A percentile compares a stretch with the other conserved stretches of the same genome.
Conservation (phyloP, 352 stramenopile species). For the Pythium guiyangense region DNA sequence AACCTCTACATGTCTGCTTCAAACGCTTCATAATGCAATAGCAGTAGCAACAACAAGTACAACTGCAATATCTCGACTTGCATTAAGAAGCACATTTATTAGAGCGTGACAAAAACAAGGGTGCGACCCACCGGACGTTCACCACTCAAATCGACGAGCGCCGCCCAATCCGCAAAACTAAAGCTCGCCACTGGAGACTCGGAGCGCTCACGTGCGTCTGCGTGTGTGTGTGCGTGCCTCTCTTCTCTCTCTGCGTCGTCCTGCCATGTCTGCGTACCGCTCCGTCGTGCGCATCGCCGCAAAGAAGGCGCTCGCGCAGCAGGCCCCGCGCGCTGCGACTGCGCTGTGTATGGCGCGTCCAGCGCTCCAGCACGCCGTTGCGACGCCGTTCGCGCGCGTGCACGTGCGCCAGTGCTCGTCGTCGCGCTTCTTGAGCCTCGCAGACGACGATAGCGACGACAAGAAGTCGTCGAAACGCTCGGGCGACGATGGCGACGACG, state of each 20-base stretch:
- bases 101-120: neutral
- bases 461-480: slow-evolving; percentile 16
- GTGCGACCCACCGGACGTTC: slow-evolving; percentile 1
- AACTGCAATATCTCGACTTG: neutral
- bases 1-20: too few relatives aligned
- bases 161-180: neutral
- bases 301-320: slow-evolving; percentile 8
- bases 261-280: slow-evolving; percentile 21
- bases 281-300: slow-evolving; percentile 17
- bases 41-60: neutral
- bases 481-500: slow-evolving; percentile 12
- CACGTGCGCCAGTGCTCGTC: slow-evolving; percentile 34
- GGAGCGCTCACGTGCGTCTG: neutral
- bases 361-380: neutral
- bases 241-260: neutral
- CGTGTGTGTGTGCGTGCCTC: too few relatives aligned
- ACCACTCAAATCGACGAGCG: slow-evolving; percentile 4
- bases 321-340: neutral
- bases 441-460: slow-evolving; percentile 58
- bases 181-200: neutral
- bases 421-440: slow-evolving; percentile 75
- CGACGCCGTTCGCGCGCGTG: slow-evolving; percentile 1
- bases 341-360: slow-evolving; percentile 2
- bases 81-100: neutral
- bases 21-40: neutral